These are phyloP conservation scores for Penicillium cataractarum DNA, from an alignment of 495 filamentous ascomycete genomes.

Conservation along the genomic window DNA sequence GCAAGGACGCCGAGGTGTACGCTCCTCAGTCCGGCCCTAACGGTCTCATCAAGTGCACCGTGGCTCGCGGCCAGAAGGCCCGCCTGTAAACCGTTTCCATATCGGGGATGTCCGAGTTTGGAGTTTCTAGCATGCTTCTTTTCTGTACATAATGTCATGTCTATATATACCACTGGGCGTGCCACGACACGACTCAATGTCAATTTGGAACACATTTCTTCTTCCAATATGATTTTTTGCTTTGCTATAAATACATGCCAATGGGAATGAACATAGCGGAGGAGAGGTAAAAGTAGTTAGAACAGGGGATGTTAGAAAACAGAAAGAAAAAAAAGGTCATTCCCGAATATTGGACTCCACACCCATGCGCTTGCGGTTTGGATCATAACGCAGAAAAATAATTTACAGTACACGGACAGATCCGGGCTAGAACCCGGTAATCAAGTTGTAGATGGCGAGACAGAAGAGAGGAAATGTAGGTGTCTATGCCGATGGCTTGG, in stretches of 20 bases:
- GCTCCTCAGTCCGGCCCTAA: conserved; percentile 92
- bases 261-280: conserved; percentile 2
- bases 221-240: conserved; percentile 12
- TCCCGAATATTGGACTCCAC: conserved; percentile 44
- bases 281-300: background rate
- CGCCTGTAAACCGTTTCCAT: conserved; percentile 38
- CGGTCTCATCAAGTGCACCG: conserved; percentile 94
- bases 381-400: conserved; percentile 38
- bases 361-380: conserved; percentile 53
- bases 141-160: conserved; percentile 34
- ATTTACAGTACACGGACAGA: conserved; percentile 35
- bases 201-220: conserved; percentile 20
- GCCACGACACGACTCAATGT: conserved; percentile 18
- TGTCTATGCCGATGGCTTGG: conserved; percentile 28
- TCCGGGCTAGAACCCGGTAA: conserved; percentile 9
- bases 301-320: conserved; percentile 9
- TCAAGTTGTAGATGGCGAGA: conserved; percentile 7
- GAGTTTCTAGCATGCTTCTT: conserved; percentile 17
- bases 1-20: conserved; percentile 94
- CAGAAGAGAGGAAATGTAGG: conserved; percentile 19
- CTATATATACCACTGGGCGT: conserved; percentile 31
- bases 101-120: conserved; percentile 9
- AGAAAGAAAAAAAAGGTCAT: conserved; percentile 31
- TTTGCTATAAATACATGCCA: conserved; percentile 30
- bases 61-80: conserved; percentile 60